Percentiles rank a stretch among this genome's conserved stretches.
These are phyloP conservation scores for Amylostereum areolatum DNA, from an alignment of 1,284 basidiomycete genomes.

Conservation along the genomic window DNA sequence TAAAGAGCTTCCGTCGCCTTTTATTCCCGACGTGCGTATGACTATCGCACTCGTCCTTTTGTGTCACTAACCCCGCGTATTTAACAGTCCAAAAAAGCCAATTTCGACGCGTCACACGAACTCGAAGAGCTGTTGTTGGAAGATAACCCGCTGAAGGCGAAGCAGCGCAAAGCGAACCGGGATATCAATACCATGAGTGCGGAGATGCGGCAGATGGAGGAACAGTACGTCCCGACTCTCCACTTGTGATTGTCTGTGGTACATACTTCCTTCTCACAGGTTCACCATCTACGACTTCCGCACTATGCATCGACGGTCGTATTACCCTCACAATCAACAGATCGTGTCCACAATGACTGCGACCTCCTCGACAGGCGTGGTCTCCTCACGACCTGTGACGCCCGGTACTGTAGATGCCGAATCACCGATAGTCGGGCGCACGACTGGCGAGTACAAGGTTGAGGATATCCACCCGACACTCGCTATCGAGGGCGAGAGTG, in stretches of 20 bases:
- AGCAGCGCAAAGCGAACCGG: constrained; percentile 85
- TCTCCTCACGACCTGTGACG: constrained; percentile 41
- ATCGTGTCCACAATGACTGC: constrained; percentile 42
- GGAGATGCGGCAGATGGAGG: constrained; percentile 97
- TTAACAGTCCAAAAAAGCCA: constrained; percentile 87
- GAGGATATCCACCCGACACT: constrained; percentile 6
- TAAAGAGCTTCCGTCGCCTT: constrained; percentile 81
- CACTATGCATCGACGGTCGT: constrained; percentile 78
- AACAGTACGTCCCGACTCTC: constrained; percentile 89
- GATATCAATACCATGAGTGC: constrained; percentile 76
- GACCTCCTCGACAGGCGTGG: constrained; percentile 36
- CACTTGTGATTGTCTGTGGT: no score
- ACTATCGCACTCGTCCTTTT: constrained; percentile 1
- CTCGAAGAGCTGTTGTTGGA: constrained; percentile 93
- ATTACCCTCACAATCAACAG: constrained; percentile 77
- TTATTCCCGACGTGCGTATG: constrained; percentile 81
- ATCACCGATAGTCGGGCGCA: constrained; percentile 16
- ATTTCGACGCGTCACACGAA: constrained; percentile 99
- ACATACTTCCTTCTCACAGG: constrained; percentile 29
- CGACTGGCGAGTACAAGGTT: constrained; percentile 20
- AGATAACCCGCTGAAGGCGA: constrained; percentile 95
- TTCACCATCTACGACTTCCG: constrained; percentile 81
- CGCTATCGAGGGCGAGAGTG: not conserved
- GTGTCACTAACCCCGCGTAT: not conserved
- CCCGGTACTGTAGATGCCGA: constrained; percentile 28